Conservation (phyloP, 2,329 filamentous ascomycete species). For the Diaporthe ilicicola region DNA sequence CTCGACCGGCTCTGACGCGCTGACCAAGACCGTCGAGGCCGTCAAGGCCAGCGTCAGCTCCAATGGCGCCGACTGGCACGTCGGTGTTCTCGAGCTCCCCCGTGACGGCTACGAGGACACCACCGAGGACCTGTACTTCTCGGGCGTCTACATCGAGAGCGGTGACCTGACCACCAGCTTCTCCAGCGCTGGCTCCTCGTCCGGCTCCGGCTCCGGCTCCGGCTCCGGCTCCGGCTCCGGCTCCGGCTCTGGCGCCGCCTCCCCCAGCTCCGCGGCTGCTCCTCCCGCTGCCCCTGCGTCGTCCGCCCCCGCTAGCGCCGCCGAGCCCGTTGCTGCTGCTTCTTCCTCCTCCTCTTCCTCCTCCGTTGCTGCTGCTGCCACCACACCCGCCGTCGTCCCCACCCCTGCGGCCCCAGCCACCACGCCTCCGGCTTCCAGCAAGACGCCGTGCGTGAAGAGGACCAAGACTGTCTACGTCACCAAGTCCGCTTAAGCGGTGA, state of each 20-base stretch:
- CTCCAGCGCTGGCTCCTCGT: slow-evolving; percentile 24
- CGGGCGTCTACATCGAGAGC: slow-evolving; percentile 72
- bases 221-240: background rate
- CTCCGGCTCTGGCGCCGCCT: background rate
- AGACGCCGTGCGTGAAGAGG: slow-evolving; percentile 25
- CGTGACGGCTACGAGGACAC: slow-evolving; percentile 57
- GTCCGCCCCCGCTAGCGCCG: slow-evolving; percentile 11
- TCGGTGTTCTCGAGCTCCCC: slow-evolving; percentile 71
- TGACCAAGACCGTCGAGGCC: slow-evolving; percentile 65
- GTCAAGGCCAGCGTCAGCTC: slow-evolving; percentile 65
- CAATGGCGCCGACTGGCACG: slow-evolving; percentile 74
- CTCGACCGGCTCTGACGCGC: slow-evolving; percentile 64
- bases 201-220: slow-evolving; percentile 34
- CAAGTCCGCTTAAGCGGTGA: slow-evolving; percentile 7
- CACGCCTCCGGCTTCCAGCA: slow-evolving; percentile 10
- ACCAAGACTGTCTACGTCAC: slow-evolving; percentile 34
- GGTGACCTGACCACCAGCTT: slow-evolving; percentile 44
- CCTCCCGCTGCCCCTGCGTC: background rate
- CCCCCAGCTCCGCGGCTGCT: background rate
- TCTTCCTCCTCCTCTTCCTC: slow-evolving; percentile 18
- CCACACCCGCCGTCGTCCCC: slow-evolving; percentile 6
- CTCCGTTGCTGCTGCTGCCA: background rate
- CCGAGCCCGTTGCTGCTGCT: background rate
- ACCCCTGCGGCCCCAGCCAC: slow-evolving; percentile 29
- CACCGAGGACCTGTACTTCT: slow-evolving; percentile 73